Evolutionary conservation across 495 filamentous ascomycete species (phyloP).

Genomic region (Penicillium chermesinum): DNA sequence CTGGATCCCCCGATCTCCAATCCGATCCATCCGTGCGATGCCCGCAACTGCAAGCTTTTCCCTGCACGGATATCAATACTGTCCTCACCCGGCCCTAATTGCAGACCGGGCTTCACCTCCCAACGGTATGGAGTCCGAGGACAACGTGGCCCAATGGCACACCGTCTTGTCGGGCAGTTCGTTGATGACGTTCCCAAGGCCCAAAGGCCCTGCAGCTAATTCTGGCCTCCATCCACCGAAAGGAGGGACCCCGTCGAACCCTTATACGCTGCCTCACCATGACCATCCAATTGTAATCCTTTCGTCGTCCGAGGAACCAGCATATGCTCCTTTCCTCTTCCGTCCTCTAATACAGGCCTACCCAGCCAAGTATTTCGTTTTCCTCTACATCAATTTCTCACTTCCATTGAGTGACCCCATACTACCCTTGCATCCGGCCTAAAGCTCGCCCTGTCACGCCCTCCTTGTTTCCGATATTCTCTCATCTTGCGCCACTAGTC

Average conservation of each 20-base stretch:
- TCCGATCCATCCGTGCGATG: constrained; percentile 14
- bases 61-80: constrained; percentile 20
- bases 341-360: constrained; percentile 31
- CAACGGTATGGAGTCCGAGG: constrained; percentile 19
- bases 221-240: constrained; percentile 25
- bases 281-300: constrained; percentile 22
- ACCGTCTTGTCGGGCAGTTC: constrained; percentile 30
- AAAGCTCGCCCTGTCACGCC: constrained; percentile 28
- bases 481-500: constrained; percentile 22
- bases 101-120: constrained; percentile 21
- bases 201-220: constrained; percentile 26
- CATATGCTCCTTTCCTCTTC: constrained; percentile 27
- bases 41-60: constrained; percentile 20
- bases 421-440: constrained; percentile 24
- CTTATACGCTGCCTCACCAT: constrained; percentile 43
- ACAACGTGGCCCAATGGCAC: constrained; percentile 44
- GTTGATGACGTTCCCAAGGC: constrained; percentile 33
- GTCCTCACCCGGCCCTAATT: constrained; percentile 30
- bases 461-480: constrained; percentile 29
- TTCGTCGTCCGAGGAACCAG: constrained; percentile 22
- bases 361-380: constrained; percentile 18
- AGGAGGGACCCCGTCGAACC: constrained; percentile 23
- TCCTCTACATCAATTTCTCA: constrained; percentile 26
- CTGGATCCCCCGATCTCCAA: constrained; percentile 13
- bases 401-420: constrained; percentile 16